Evolutionary conservation across 306 rosid genomes (phyloP).

Genomic region (Canavalia ensiformis): DNA sequence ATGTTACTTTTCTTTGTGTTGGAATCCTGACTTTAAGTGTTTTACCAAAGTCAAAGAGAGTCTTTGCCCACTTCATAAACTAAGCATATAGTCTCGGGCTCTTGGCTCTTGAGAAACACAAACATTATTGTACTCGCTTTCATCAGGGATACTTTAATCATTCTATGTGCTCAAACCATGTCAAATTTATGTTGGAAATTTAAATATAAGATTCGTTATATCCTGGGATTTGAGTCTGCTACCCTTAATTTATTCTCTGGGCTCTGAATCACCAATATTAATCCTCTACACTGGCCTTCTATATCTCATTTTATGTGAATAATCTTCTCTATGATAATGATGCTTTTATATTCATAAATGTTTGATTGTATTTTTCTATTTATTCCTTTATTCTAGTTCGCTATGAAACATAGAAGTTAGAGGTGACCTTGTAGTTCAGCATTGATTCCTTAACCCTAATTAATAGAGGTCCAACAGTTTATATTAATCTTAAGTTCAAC

Average conservation of each 20-base stretch:
- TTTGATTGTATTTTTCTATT: constrained; percentile 5
- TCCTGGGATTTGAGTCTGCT: constrained; percentile 3
- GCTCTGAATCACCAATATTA: constrained; percentile 7
- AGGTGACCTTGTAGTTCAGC: constrained; percentile 5
- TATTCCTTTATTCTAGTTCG: constrained; percentile 15
- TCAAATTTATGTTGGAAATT: constrained; percentile 2
- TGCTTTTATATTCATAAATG: not conserved
- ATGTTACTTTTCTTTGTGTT: not conserved
- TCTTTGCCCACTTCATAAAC: not conserved
- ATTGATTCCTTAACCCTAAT: constrained; percentile 29
- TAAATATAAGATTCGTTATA: not conserved
- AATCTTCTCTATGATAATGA: constrained; percentile 17
- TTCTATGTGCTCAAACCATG: not conserved
- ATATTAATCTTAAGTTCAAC: constrained; percentile 17
- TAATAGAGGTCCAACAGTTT: constrained; percentile 19
- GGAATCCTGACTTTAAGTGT: not conserved
- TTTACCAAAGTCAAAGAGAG: not conserved
- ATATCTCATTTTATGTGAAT: constrained; percentile 12
- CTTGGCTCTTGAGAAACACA: not conserved
- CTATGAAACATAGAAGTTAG: not conserved
- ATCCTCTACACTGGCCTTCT: constrained; percentile 9
- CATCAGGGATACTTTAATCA: not conserved
- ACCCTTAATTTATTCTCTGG: not conserved
- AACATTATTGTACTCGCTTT: not conserved
- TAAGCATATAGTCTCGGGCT: constrained; percentile 12